A percentile compares a stretch with the other conserved stretches of the same genome.
These are phyloP conservation scores for Diplodia mutila DNA, from an alignment of 2,329 filamentous ascomycete genomes.

Conservation along the genomic window DNA sequence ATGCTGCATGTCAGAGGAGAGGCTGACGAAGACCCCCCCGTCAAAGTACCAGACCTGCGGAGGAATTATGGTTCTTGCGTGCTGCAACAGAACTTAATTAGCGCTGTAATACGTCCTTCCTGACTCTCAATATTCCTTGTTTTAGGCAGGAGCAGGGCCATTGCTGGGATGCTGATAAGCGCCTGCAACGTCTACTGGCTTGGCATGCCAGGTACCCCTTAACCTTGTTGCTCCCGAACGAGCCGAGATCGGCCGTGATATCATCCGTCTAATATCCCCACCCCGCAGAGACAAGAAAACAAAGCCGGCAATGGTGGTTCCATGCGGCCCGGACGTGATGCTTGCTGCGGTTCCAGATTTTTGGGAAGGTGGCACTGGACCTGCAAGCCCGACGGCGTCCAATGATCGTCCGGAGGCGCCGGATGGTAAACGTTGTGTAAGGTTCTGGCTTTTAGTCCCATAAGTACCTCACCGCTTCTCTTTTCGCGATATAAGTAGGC, in stretches of 20 bases:
- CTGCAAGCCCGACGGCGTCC: background rate
- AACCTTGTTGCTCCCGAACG: background rate
- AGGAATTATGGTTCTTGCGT: background rate
- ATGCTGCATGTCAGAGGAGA: background rate
- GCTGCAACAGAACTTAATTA: background rate
- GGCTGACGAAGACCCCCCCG: background rate
- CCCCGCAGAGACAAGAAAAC: background rate
- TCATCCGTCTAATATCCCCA: background rate
- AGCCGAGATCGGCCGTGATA: background rate
- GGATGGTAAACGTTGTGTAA: background rate
- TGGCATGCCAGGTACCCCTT: constrained; percentile 5
- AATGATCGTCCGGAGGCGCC: background rate
- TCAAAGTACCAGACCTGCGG: background rate
- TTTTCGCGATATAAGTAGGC: background rate
- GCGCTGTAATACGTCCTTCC: background rate
- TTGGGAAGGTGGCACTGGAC: background rate
- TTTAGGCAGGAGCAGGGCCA: background rate
- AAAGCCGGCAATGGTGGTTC: background rate
- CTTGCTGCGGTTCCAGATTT: background rate
- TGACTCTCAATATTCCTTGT: background rate
- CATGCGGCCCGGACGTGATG: background rate
- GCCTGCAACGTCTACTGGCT: background rate
- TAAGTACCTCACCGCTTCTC: background rate
- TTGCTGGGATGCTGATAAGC: constrained; percentile 8
- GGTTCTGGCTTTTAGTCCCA: background rate